Evolutionary conservation across 1,139 yeast species (phyloP).

Genomic region (Candida buenavistaensis): DNA sequence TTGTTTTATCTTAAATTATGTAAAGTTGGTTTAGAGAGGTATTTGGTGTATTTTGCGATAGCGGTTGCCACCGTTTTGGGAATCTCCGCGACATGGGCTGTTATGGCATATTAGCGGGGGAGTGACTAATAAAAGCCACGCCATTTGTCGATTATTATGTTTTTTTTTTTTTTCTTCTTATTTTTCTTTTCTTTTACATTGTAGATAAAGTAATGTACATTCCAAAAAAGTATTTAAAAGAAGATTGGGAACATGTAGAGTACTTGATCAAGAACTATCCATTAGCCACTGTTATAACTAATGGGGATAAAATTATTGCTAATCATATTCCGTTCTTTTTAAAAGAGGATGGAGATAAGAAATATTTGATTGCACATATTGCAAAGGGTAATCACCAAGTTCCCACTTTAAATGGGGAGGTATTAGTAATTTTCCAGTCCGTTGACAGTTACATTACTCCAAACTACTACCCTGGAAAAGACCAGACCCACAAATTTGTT

Average conservation of each 20-base stretch:
- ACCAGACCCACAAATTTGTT: slow-evolving; percentile 60
- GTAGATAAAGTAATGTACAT: slow-evolving; percentile 24
- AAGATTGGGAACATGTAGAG: slow-evolving; percentile 40
- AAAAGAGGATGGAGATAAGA: slow-evolving; percentile 36
- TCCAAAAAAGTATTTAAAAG: slow-evolving; percentile 29
- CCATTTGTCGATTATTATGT: neutral
- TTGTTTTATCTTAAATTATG: slow-evolving; percentile 49
- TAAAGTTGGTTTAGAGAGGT: slow-evolving; percentile 25
- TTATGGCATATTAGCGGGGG: slow-evolving; percentile 28
- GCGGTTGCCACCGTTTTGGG: slow-evolving; percentile 29
- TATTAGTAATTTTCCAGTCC: slow-evolving; percentile 57
- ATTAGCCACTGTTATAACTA: slow-evolving; percentile 53
- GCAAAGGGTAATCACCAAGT: slow-evolving; percentile 57
- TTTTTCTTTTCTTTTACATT: neutral
- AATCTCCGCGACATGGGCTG: slow-evolving; percentile 42
- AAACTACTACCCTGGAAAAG: slow-evolving; percentile 58
- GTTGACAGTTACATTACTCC: slow-evolving; percentile 60
- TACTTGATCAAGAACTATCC: slow-evolving; percentile 49
- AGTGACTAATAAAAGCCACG: no score
- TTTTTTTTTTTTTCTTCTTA: neutral
- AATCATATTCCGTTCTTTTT: slow-evolving; percentile 61
- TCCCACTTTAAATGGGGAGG: slow-evolving; percentile 43
- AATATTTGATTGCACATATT: slow-evolving; percentile 54
- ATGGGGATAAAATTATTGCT: slow-evolving; percentile 43
- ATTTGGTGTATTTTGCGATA: slow-evolving; percentile 23